Base-by-base conservation (phyloP, 768 basidiomycete species). In the Pholiota molesta region DNA sequence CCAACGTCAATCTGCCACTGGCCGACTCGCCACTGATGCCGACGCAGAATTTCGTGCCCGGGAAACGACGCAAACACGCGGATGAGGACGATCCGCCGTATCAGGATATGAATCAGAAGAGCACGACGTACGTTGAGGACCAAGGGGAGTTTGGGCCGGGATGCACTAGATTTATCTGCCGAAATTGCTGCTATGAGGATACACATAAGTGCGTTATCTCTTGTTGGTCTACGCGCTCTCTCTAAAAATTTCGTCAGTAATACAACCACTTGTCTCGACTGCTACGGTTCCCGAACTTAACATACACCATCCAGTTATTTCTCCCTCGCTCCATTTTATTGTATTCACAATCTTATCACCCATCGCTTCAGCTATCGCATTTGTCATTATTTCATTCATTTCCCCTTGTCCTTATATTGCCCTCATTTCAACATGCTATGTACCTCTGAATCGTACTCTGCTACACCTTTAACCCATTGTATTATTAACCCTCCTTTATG, bases 121-220 rank as follows among this genome's bases (percentile, higher is more conserved):
- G 35, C 19, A 37, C 26, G 6, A 28, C 47, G 40, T 52, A 63
- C 26, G 53, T 39, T 40, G 56, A 60, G 14, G 21, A 68, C 54
- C 64, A 61, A 29, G 66, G 68, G 37, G 68, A 68, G 47, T 65
- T 72, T 14, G 66, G 65, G 39, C 67, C 71, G 28, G 81, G 81
- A 3, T 83, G 81, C 65, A 78, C 78, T 8, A 75, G 77, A 56
- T 66, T 66, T 9, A 67, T 82, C 5, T 83, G 82, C 69, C 71
- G 78, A n/a, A 75, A 74, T 45, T 83, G 81, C 55, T 82, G 80
- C 67, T 72, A 74, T 29, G 82, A 83, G 65, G 70, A 77, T 68
- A 68, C 74, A 23, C 73, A 75, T 51, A 79, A 75, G 81, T 82
- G 39, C 26, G 78, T 59, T 47, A 3, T 14, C 54, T 23, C 42